A percentile compares a stretch with the other conserved stretches of the same genome.
phyloP scores from a whole-genome alignment of 1,284 basidiomycete species.

The Marasmius tenuissimus region DNA sequence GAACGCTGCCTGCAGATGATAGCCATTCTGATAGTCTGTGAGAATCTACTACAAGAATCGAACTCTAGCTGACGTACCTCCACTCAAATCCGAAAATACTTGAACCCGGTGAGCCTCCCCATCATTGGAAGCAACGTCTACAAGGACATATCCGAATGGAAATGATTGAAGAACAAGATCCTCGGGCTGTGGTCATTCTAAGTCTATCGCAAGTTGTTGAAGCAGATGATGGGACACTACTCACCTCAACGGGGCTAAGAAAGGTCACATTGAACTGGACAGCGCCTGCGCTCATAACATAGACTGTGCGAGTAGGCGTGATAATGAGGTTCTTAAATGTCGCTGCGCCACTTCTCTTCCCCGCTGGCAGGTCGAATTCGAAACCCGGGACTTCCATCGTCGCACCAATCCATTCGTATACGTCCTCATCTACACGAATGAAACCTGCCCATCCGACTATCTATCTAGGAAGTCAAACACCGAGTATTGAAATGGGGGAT shows the following conservation, averaged over 20 bases:
- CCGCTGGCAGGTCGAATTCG: neutral
- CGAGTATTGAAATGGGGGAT: no score
- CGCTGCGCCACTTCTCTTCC: neutral
- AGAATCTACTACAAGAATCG: neutral
- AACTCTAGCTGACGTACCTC: neutral
- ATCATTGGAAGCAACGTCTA: constrained; percentile 8
- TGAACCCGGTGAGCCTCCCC: constrained; percentile 8
- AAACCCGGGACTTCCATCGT: neutral
- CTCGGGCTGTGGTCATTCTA: neutral
- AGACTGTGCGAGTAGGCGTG: constrained; percentile 10
- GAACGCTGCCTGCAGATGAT: neutral
- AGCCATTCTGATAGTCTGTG: constrained; percentile 9
- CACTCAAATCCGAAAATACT: constrained; percentile 11
- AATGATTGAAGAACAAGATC: constrained; percentile 11
- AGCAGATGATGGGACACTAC: neutral
- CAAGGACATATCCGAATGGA: constrained; percentile 11
- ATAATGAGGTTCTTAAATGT: neutral
- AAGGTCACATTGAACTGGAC: constrained; percentile 11
- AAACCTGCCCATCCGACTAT: constrained; percentile 6
- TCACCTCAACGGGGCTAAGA: constrained; percentile 12
- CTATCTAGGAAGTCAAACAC: neutral
- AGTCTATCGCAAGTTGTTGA: neutral
- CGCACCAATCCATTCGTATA: constrained; percentile 8
- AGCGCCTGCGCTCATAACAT: constrained; percentile 4
- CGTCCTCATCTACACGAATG: constrained; percentile 1